These are phyloP conservation scores for Xylariaceae sp. DNA, from an alignment of 2,329 filamentous ascomycete species.

Conservation along the genomic window DNA sequence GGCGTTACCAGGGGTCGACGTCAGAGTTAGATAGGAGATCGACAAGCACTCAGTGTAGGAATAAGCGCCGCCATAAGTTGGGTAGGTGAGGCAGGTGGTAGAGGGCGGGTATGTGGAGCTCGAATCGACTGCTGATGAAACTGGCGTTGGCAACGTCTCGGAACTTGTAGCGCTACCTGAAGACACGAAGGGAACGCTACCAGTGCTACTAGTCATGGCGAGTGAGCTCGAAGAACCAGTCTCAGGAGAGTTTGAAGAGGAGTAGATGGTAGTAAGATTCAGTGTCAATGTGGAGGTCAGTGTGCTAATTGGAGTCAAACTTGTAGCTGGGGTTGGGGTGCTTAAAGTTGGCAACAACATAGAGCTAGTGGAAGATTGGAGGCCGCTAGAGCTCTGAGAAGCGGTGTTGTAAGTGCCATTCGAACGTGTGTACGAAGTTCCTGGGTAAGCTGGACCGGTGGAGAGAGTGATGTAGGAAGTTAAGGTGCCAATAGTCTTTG, in stretches of 20 bases:
- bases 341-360: conserved; percentile 20
- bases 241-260: conserved; percentile 25
- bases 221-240: conserved; percentile 21
- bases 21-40: conserved; percentile 16
- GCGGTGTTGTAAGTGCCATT: conserved; percentile 6
- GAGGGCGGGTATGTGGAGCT: conserved; percentile 19
- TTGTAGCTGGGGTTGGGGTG: conserved; percentile 8
- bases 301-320: conserved; percentile 20
- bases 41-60: conserved; percentile 34
- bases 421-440: neutral
- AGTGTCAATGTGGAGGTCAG: conserved; percentile 24
- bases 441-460: conserved; percentile 16
- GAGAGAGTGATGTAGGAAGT: conserved; percentile 8
- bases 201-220: conserved; percentile 1
- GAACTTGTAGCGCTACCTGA: conserved; percentile 9
- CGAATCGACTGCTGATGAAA: conserved; percentile 8
- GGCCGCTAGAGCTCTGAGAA: conserved; percentile 12
- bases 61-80: conserved; percentile 33
- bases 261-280: conserved; percentile 12
- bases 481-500: conserved; percentile 19
- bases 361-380: conserved; percentile 5
- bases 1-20: conserved; percentile 5
- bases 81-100: conserved; percentile 32
- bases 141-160: conserved; percentile 14
- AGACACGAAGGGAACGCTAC: conserved; percentile 3